phyloP scores from a whole-genome alignment of 371 early-diverging fungal species.

The Mortierella sp. region DNA sequence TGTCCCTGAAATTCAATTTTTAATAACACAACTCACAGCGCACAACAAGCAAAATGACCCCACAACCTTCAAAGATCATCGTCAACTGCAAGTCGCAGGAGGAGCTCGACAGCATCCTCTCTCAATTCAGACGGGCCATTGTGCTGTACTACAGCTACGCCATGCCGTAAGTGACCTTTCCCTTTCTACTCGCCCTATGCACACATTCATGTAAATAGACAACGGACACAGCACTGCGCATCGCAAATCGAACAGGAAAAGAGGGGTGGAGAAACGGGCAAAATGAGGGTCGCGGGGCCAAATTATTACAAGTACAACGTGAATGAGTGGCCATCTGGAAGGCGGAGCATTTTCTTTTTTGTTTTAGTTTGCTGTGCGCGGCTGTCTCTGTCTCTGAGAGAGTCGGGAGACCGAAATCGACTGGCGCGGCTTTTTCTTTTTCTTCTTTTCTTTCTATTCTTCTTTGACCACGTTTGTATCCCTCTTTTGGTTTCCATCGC shows the following conservation, averaged over 20 bases:
- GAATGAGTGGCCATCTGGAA: not conserved
- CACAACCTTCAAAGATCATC: slow-evolving; percentile 30
- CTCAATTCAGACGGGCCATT: slow-evolving; percentile 20
- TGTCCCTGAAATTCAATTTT: not conserved
- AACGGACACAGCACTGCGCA: not conserved
- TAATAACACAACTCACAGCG: too few relatives aligned
- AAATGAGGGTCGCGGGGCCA: not conserved
- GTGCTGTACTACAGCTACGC: slow-evolving; percentile 53
- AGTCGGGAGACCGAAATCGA: slow-evolving; percentile 1
- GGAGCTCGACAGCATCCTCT: slow-evolving; percentile 31
- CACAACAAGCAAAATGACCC: slow-evolving; percentile 21
- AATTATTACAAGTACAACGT: not conserved
- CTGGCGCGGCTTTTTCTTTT: not conserved
- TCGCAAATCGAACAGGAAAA: not conserved
- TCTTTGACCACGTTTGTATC: not conserved
- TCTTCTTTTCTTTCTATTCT: not conserved
- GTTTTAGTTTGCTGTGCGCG: slow-evolving; percentile 16
- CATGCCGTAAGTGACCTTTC: slow-evolving; percentile 51
- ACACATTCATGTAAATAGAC: not conserved
- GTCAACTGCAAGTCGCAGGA: slow-evolving; percentile 38
- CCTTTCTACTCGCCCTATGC: not conserved
- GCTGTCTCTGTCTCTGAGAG: not conserved
- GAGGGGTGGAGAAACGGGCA: not conserved
- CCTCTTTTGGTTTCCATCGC: not conserved
- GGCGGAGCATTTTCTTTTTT: slow-evolving; percentile 10